Evolutionary conservation across 2,329 filamentous ascomycete genomes (phyloP).

Genomic region (Thelonectria rubi): DNA sequence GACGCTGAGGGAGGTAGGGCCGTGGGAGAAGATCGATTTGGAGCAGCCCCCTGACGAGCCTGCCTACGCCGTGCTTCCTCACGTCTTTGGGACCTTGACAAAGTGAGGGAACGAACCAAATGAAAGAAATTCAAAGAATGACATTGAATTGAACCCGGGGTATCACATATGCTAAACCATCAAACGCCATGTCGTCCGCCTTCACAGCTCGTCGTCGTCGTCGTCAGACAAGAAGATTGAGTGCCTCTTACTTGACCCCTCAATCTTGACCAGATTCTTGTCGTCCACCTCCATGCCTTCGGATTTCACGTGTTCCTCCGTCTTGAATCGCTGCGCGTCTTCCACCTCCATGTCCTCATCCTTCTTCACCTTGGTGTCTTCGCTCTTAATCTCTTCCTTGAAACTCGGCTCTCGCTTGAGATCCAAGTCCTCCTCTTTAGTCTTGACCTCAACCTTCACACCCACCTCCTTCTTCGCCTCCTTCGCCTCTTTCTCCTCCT

Average conservation of each 20-base stretch:
- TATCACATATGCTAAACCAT: conserved; percentile 31
- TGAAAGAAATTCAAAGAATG: background rate
- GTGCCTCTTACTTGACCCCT: conserved; percentile 40
- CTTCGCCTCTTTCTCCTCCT: no score
- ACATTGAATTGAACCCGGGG: conserved; percentile 18
- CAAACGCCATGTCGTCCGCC: conserved; percentile 11
- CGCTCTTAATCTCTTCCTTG: conserved; percentile 23
- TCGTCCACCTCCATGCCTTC: conserved; percentile 10
- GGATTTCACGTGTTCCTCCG: conserved; percentile 18
- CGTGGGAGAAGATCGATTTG: conserved; percentile 61
- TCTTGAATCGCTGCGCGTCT: conserved; percentile 26
- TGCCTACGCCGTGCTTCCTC: conserved; percentile 56
- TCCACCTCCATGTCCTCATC: conserved; percentile 18
- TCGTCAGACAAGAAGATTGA: conserved; percentile 52
- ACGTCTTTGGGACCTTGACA: conserved; percentile 61
- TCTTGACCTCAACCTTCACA: conserved; percentile 15
- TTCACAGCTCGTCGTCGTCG: conserved; percentile 51
- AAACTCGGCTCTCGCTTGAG: conserved; percentile 17
- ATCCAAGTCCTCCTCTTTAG: conserved; percentile 27
- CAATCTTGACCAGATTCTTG: conserved; percentile 35
- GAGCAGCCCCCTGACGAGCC: conserved; percentile 51
- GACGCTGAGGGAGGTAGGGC: conserved; percentile 58
- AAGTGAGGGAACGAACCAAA: conserved; percentile 50
- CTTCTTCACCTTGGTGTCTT: conserved; percentile 23
- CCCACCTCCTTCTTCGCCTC: conserved; percentile 34